phyloP scores from a whole-genome alignment of 805 yeast genomes.

The Kregervanrija fluxuum region DNA sequence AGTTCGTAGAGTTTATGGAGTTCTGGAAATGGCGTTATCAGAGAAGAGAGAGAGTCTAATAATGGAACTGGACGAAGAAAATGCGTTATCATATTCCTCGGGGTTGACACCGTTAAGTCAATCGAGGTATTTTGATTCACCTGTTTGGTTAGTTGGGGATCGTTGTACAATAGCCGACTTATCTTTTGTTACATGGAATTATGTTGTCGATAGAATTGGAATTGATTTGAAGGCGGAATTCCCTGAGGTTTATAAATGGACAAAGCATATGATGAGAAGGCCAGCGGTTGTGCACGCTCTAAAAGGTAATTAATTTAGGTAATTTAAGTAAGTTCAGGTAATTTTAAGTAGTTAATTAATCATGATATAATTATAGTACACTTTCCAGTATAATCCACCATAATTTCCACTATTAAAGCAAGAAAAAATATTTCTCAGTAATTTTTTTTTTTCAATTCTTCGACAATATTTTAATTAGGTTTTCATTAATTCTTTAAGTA shows the following conservation, averaged over 20 bases:
- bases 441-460: too few species aligned
- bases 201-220: conserved; percentile 89
- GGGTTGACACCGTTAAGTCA: conserved; percentile 85
- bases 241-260: conserved; percentile 96
- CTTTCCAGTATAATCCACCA: too few species aligned
- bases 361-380: too few species aligned
- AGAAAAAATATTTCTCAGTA: too few species aligned
- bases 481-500: conserved; percentile 16
- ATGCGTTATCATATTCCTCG: conserved; percentile 78
- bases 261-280: conserved; percentile 90
- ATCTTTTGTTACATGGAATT: conserved; percentile 94
- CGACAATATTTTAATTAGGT: too few species aligned
- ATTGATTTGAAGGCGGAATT: conserved; percentile 80
- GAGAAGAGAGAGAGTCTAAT: conserved; percentile 85
- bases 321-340: too few species aligned
- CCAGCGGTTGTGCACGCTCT: conserved; percentile 86
- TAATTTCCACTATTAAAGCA: too few species aligned
- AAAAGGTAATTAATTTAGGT: conserved; percentile 12
- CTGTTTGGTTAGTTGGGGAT: conserved; percentile 94
- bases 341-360: too few species aligned
- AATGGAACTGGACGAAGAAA: conserved; percentile 82
- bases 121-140: conserved; percentile 82
- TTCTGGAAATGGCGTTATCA: conserved; percentile 89
- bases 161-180: conserved; percentile 79
- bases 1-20: conserved; percentile 89